Percentiles rank a stretch among this genome's conserved stretches.
These are phyloP conservation scores for Nymphaea colorata DNA, from an alignment of 164 flowering plant genomes.

Conservation along the genomic window DNA sequence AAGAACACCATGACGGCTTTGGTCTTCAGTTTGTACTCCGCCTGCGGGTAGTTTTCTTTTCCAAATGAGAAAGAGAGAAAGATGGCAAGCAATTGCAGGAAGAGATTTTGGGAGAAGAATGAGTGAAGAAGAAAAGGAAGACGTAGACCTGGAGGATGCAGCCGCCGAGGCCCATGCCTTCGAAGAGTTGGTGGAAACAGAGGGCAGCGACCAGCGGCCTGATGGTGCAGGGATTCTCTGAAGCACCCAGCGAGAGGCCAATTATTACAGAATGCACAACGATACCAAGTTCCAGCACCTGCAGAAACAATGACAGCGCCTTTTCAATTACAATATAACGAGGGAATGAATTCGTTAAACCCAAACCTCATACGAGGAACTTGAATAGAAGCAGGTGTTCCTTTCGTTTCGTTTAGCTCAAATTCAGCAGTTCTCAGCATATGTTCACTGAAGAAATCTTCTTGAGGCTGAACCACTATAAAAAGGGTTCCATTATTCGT, in stretches of 20 bases:
- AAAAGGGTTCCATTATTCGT: too few relatives aligned
- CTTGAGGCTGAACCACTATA: too few relatives aligned
- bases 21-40: conserved; percentile 2
- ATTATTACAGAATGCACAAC: conserved; percentile 15
- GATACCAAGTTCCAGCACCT: conserved; percentile 5
- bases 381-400: too few relatives aligned
- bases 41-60: conserved; percentile 5
- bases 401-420: too few relatives aligned
- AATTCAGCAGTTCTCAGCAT: too few relatives aligned
- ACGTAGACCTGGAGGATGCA: conserved; percentile 7
- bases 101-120: background rate
- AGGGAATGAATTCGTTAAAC: too few relatives aligned
- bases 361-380: too few relatives aligned
- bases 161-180: conserved; percentile 19
- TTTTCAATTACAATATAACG: too few relatives aligned
- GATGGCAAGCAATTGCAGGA: background rate
- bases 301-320: background rate
- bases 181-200: conserved; percentile 18
- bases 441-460: too few relatives aligned
- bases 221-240: conserved; percentile 10
- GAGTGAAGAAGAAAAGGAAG: background rate
- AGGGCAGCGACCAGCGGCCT: conserved; percentile 14
- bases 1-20: conserved; percentile 12
- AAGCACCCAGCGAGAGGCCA: conserved; percentile 12
- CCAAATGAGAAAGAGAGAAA: background rate